Evolutionary conservation across 2,329 filamentous ascomycete genomes (phyloP), one percentile per base, ranked within the genome.

Genomic region (Diaporthe capsici): DNA sequence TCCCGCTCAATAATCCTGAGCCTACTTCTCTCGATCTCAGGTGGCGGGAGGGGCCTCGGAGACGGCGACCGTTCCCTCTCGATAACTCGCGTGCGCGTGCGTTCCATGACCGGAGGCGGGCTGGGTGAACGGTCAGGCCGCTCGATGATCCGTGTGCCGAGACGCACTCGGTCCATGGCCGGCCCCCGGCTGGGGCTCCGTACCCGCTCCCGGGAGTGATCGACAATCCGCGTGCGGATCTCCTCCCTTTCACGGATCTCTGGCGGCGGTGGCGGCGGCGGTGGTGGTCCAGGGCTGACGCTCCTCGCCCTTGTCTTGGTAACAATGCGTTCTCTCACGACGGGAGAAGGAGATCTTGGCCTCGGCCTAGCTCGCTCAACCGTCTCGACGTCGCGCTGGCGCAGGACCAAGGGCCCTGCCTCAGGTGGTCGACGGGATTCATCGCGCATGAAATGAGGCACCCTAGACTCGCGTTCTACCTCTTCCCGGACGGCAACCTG

Each of bases 301-400:
- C 87, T 89, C 76, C 86, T 83, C 34, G 85, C 82, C 55, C 87
- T 83, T 71, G 84, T 82, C 57, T 65, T 76, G 68, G 67, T 72
- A 25, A 88, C 79, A 70, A 87, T 80, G 57, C 87, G 86, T 79
- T 88, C 86, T 44, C 85, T 83, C 25, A 85, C 77, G 15, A 84
- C 81, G 70, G 80, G 83, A 34, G 87, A 87, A 75, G 85, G 88
- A 71, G 85, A 87, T 70, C 86, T 84, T 57, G 83, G 84, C 72
- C 85, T 86, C 72, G 86, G 85, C 71, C 88, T 84, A 51, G 83
- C 82, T 57, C 85, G 84, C 80, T 91, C 89, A 76, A 89, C 80
- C 0, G 87, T 89, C 83, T 91, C 90, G 70, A 90, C 84, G 74
- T 91, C 89, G 61, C 89, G 86, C 78, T 88, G 84, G 71, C 90